These are phyloP conservation scores for Microbotryum saponariae DNA, from an alignment of 1,284 basidiomycete genomes.

Conservation along the genomic window DNA sequence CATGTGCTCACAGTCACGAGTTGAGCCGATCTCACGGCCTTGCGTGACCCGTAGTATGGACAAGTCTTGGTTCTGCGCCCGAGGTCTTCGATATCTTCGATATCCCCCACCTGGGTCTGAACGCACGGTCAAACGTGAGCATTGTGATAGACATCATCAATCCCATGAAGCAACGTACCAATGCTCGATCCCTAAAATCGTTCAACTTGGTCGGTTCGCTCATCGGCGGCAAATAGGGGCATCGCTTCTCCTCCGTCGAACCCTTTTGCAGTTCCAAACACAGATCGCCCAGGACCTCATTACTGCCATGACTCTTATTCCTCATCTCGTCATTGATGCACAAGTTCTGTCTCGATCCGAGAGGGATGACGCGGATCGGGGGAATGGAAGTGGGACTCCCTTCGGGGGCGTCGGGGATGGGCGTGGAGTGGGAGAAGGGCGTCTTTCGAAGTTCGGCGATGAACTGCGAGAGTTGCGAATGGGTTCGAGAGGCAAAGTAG, in stretches of 20 bases:
- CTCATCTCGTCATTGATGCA: slow-evolving; percentile 82
- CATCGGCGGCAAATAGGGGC: slow-evolving; percentile 67
- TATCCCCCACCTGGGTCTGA: slow-evolving; percentile 80
- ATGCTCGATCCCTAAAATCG: slow-evolving; percentile 80
- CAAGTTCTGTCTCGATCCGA: slow-evolving; percentile 86
- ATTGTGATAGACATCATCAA: neutral
- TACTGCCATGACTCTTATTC: slow-evolving; percentile 49
- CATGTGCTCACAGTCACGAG: neutral
- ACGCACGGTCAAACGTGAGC: neutral
- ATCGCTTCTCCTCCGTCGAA: slow-evolving; percentile 57
- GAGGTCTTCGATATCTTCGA: slow-evolving; percentile 76
- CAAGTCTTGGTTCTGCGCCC: slow-evolving; percentile 66
- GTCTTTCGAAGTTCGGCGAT: slow-evolving; percentile 76
- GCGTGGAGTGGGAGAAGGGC: slow-evolving; percentile 39
- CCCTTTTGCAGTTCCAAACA: slow-evolving; percentile 81
- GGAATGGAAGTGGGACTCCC: neutral
- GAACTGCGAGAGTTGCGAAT: slow-evolving; percentile 88
- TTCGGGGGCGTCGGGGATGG: neutral
- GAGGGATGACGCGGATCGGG: slow-evolving; percentile 55
- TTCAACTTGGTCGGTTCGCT: slow-evolving; percentile 65
- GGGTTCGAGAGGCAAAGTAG: slow-evolving; percentile 88
- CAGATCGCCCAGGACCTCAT: slow-evolving; percentile 71
- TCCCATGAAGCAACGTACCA: slow-evolving; percentile 49
- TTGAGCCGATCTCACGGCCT: slow-evolving; percentile 71
- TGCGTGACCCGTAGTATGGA: slow-evolving; percentile 85